Evolutionary conservation across 352 stramenopile species (phyloP), one percentile per base, ranked within the genome.

Genomic region (Phytophthora podocarpi): DNA sequence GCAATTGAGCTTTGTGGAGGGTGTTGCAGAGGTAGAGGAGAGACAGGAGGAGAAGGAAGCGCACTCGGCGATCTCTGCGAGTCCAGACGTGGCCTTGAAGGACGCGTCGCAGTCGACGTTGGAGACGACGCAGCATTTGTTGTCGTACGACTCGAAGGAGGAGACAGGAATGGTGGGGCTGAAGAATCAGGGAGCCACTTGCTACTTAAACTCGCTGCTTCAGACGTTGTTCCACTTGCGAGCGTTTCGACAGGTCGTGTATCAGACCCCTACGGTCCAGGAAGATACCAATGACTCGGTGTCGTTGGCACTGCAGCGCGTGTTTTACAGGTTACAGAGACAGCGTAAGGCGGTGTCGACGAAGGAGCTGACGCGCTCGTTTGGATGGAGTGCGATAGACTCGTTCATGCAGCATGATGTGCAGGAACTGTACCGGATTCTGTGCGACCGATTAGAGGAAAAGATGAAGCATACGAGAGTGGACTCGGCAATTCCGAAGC

Each of bases 321-420:
- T 96, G 10, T 96, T 96, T 68, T 95, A 95, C 55, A 68, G 87
- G 0, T 54, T 96, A 27, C 82, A 96, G 64, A 74, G 72, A 15
- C 71, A 92, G 46, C 54, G 39, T 2, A 91, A 89, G 26, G 82
- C 87, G 1, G 92, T 98, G 50, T 92, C 80, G 18, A 98, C 94
- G 0, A 96, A 97, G 54, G 91, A 97, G 52, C 74, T 98, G 1
- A 98, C 94, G 23, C 83, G 86, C 12, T 93, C 89, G 7, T 98
- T 98, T 72, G 92, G 89, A 0, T 98, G 94, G 94, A 95, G 82
- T 32, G 79, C 90, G 32, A 86, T 93, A 21, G 91, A 98, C 57
- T 78, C 91, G 16, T 97, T 97, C 70, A 95, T 95, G 76, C 92
- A 98, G 70, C 94, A 98, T 58, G 91, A 98, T 52, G 92, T 97